These are phyloP conservation scores for Medicago arabica DNA, from an alignment of 306 rosid species.

Conservation along the genomic window DNA sequence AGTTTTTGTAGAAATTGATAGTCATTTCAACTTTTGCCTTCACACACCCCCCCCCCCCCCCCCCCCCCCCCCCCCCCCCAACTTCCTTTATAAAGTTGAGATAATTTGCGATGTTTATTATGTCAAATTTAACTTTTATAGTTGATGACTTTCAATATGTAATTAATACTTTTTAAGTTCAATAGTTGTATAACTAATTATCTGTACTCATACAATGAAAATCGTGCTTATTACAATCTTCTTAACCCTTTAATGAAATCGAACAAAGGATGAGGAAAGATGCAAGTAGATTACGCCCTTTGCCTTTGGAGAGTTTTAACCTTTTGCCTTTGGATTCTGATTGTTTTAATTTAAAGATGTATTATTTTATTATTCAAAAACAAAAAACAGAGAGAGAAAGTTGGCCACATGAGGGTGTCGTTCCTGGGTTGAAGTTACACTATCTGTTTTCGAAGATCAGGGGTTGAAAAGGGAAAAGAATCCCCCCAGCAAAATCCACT, in stretches of 20 bases:
- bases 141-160: slow-evolving; percentile 15
- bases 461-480: too few species aligned
- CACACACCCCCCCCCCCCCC: neutral
- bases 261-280: neutral
- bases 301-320: too few species aligned
- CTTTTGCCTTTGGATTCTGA: too few species aligned
- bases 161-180: neutral
- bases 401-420: too few species aligned
- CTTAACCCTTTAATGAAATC: too few species aligned
- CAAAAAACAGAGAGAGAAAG: too few species aligned
- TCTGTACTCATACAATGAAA: neutral
- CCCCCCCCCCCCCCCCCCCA: neutral
- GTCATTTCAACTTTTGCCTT: slow-evolving; percentile 2
- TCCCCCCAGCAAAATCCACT: too few species aligned
- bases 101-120: slow-evolving; percentile 3
- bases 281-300: neutral
- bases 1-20: slow-evolving; percentile 25
- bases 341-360: too few species aligned
- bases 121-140: slow-evolving; percentile 2
- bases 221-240: neutral
- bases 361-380: too few species aligned
- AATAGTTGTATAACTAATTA: neutral
- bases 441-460: too few species aligned
- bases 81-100: slow-evolving; percentile 6
- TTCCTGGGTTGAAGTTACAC: too few species aligned